These are phyloP conservation scores for Petunia hybrid DNA, from an alignment of 305 asterid genomes.

Conservation along the genomic window DNA sequence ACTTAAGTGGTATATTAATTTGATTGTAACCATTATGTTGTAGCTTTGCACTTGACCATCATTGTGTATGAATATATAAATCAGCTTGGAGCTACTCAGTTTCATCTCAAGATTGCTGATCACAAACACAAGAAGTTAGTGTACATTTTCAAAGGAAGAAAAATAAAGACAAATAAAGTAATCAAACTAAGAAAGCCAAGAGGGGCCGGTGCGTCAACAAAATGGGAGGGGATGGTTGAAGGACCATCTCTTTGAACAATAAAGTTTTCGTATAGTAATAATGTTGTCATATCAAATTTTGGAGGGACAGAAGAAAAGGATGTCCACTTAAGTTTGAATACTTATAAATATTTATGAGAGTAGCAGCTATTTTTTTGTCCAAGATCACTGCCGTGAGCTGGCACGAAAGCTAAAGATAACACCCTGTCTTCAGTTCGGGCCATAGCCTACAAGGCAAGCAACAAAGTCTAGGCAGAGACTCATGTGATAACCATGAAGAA, in stretches of 20 bases:
- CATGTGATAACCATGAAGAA: not conserved
- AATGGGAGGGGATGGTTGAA: not conserved
- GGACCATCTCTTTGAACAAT: not conserved
- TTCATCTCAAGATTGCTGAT: not conserved
- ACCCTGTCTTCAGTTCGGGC: not conserved
- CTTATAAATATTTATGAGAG: not conserved
- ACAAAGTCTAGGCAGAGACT: not conserved
- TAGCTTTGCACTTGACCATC: not conserved
- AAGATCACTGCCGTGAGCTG: not conserved
- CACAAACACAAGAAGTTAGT: not conserved
- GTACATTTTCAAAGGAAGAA: not conserved
- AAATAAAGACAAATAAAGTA: not conserved
- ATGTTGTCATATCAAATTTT: not conserved
- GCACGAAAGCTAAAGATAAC: not conserved
- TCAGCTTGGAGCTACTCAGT: no score
- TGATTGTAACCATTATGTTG: not conserved
- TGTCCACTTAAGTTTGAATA: not conserved
- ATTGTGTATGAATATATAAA: no score
- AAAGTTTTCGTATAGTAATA: no score
- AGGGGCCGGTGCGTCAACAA: not conserved
- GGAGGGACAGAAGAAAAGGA: not conserved
- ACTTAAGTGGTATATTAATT: no score
- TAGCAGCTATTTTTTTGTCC: not conserved
- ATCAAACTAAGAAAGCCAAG: not conserved
- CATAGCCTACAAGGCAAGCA: not conserved